Evolutionary conservation across 805 yeast species (phyloP).

Genomic region (Pichia phayaonensis): DNA sequence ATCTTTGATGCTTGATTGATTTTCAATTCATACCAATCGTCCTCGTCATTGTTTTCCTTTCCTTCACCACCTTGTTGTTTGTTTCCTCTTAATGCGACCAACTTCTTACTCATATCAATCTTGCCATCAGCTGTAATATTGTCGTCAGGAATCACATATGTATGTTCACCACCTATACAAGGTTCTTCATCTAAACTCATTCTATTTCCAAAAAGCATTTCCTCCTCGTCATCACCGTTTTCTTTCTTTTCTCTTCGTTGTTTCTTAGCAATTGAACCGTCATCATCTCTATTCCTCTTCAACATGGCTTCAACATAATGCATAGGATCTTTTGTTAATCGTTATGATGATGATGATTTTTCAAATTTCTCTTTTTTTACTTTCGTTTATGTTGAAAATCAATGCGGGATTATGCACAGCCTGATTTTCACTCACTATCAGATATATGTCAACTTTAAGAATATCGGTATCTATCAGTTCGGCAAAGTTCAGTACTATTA

Average conservation of each 20-base stretch:
- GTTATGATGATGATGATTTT: too few relatives aligned
- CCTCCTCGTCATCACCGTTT: neutral
- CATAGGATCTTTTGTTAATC: too few relatives aligned
- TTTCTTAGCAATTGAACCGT: neutral
- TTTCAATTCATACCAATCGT: slow-evolving; percentile 49
- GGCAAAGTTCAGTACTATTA: too few relatives aligned
- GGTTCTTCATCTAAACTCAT: slow-evolving; percentile 8
- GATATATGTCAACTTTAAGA: too few relatives aligned
- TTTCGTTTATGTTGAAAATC: too few relatives aligned
- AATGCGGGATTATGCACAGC: neutral
- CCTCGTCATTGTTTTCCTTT: slow-evolving; percentile 13
- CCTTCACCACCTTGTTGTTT: slow-evolving; percentile 26
- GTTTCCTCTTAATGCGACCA: slow-evolving; percentile 34
- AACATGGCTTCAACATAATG: neutral
- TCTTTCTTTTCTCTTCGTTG: neutral
- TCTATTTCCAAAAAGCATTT: slow-evolving; percentile 1
- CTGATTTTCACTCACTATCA: neutral
- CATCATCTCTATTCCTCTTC: neutral
- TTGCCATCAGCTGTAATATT: slow-evolving; percentile 44
- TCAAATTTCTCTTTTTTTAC: too few relatives aligned
- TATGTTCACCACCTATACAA: neutral
- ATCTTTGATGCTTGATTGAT: slow-evolving; percentile 33
- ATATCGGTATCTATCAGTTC: too few relatives aligned
- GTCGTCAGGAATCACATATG: slow-evolving; percentile 52
- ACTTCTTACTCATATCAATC: slow-evolving; percentile 48